Base-by-base conservation (phyloP, 1,284 basidiomycete genomes). In the Thecaphora thlaspeos region DNA sequence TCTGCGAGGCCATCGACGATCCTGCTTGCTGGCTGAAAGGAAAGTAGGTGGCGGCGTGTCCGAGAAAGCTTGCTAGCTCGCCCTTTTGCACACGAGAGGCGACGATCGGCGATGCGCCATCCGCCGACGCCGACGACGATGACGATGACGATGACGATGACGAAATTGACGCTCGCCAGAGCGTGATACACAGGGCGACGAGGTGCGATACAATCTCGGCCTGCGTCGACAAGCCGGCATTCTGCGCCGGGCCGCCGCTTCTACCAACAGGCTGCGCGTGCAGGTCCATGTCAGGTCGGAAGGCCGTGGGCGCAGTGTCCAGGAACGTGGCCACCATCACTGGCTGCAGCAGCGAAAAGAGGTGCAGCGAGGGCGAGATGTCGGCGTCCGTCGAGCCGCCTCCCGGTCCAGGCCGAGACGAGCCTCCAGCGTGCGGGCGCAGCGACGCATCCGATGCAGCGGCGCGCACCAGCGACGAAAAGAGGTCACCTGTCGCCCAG, bases 21-120 rank as follows among this genome's bases (percentile, higher is more conserved):
- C 46, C 49, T 1, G 42, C 57, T 30, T 47, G 57, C 24, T 57
- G 50, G 47, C 66, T 58, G 42, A 67, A 70, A 43, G 68, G 68
- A 46, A 70, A 70, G 55, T 67, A 70, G 28, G 62, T 28, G 5
- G 65, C 61, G 24, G 63, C 36, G 37, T 58, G 58, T 12, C 60
- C 52, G 0, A 70, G 58, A 28, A 58, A 40, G 18, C 56, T 58
- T 12, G 54, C 45, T 12, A 67, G 61, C n/a, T 48, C 43, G 24
- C 12, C 34, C 45, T 22, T 23, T 7, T 46, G 37, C 11, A 12
- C 17, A 1, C 32, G 51, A 12, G 39, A 18, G 17, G 38, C 5
- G 5, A 23, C 9, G 40, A 26, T 43, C 15, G 42, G 30, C 15
- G 53, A 48, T 14, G 48, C 50, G 23, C 45, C 41, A 12, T 40